Evolutionary conservation across 768 basidiomycete genomes (phyloP).

Genomic region (Phylloporus scabripes): DNA sequence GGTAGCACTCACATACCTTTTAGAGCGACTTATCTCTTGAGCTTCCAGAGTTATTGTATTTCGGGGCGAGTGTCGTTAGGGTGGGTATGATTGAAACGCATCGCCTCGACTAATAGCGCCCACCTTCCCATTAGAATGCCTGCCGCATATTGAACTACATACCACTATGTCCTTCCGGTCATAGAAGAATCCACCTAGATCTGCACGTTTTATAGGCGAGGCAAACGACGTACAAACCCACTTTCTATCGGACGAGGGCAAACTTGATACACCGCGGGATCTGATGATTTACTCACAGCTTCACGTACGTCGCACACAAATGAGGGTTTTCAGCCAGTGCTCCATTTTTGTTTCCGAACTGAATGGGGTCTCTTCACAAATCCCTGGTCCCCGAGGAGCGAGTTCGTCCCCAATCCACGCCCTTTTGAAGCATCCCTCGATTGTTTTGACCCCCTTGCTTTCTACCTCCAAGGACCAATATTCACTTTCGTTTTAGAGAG

Average conservation of each 20-base stretch:
- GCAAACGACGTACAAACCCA: slow-evolving; percentile 1
- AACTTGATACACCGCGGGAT: slow-evolving; percentile 62
- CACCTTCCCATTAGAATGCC: slow-evolving; percentile 57
- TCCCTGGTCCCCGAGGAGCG: slow-evolving; percentile 2
- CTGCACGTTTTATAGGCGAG: slow-evolving; percentile 21
- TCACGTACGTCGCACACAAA: slow-evolving; percentile 36
- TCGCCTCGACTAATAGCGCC: slow-evolving; percentile 32
- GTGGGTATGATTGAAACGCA: slow-evolving; percentile 56
- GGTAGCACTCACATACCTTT: slow-evolving; percentile 41
- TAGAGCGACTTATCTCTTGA: slow-evolving; percentile 59
- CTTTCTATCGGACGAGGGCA: slow-evolving; percentile 5
- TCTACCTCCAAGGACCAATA: background rate
- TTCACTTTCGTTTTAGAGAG: background rate
- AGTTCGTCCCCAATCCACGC: background rate
- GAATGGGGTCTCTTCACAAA: slow-evolving; percentile 3
- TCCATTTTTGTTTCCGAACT: background rate
- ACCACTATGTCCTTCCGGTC: slow-evolving; percentile 58
- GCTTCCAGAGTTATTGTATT: slow-evolving; percentile 52
- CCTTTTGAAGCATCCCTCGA: background rate
- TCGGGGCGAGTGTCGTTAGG: slow-evolving; percentile 43
- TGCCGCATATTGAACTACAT: slow-evolving; percentile 41
- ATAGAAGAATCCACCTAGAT: slow-evolving; percentile 67
- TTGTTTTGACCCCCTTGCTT: background rate
- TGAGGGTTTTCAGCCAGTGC: background rate
- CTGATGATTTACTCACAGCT: slow-evolving; percentile 40